Evolutionary conservation across 2,329 filamentous ascomycete species (phyloP), one percentile per base, ranked within the genome.

Genomic region (Botrytis fragariae): DNA sequence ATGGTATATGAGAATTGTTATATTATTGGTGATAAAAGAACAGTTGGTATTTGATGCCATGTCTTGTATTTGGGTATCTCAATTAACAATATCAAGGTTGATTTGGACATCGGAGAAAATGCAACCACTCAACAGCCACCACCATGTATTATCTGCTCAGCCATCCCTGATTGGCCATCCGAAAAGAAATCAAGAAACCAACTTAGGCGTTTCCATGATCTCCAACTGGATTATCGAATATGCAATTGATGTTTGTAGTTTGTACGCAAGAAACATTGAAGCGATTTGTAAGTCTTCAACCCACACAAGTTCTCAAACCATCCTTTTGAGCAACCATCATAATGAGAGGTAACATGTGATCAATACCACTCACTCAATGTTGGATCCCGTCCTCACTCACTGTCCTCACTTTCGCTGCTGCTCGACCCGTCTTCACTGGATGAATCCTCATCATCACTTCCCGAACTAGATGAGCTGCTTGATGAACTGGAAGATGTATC

Each of bases 401-500:
- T 72, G 42, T 60, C 71, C 16, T 68, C 70, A 44, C 70, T 72
- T 22, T 44, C 37, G 59, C 71, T 72, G 71, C 71, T 72, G 32
- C 62, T 60, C 20, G 71, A 69, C 42, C 54, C 51, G 25, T 68
- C 65, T 62, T 62, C 61, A 45, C 68, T 70, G 29, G 68, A 61
- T 14, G 68, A 70, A 69, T 63, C 71, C 14, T 62, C 64, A 37
- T 73, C 63, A 29, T 68, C 67, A 65, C 59, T 71, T 29, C 74
- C 75, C 9, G 74, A 75, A 29, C 73, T 75, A 4, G 76, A 78
- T 14, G 77, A 78, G 39, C 69, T 72, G 60, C 73, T 75, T 16
- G 74, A 74, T 37, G 76, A 77, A 60, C 73, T 77, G 20, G 76
- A 78, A 7, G 77, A 76, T 16, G 74, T 75, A 37, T 76, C 71